Evolutionary conservation across 345 rosid species (phyloP).

Genomic region (Geranium brycei): DNA sequence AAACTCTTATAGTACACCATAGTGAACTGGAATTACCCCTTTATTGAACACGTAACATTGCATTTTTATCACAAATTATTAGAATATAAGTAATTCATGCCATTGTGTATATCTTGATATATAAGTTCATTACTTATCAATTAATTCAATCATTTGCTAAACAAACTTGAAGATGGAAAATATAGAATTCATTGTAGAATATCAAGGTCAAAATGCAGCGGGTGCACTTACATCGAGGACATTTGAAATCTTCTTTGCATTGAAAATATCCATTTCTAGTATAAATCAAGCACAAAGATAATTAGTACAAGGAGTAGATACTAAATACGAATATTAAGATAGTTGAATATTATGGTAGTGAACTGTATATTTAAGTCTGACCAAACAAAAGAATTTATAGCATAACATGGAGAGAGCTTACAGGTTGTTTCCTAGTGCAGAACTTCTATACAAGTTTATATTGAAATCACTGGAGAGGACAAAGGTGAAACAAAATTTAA

Average conservation of each 20-base stretch:
- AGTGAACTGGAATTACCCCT: too few relatives aligned
- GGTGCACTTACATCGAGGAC: conserved; percentile 23
- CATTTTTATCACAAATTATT: neutral
- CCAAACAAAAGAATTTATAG: neutral
- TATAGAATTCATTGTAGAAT: neutral
- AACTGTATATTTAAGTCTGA: neutral
- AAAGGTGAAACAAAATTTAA: neutral
- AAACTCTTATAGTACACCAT: too few relatives aligned
- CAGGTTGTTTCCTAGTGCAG: conserved; percentile 16
- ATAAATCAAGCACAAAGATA: neutral
- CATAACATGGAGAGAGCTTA: conserved; percentile 10
- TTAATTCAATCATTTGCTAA: neutral
- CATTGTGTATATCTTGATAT: neutral
- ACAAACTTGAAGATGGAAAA: neutral
- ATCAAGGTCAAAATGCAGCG: neutral
- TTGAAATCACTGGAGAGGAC: conserved; percentile 23
- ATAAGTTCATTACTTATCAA: neutral
- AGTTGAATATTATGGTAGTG: neutral
- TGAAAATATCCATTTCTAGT: conserved; percentile 16
- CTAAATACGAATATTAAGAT: neutral
- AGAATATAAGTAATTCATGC: neutral
- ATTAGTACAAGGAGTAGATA: neutral
- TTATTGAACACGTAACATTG: too few relatives aligned
- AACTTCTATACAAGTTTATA: conserved; percentile 30
- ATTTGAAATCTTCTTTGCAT: conserved; percentile 23